A percentile compares a stretch with the other conserved stretches of the same genome.
These are phyloP conservation scores for Rhizomucor miehei DNA, from an alignment of 371 early-diverging fungal genomes.

Conservation along the genomic window DNA sequence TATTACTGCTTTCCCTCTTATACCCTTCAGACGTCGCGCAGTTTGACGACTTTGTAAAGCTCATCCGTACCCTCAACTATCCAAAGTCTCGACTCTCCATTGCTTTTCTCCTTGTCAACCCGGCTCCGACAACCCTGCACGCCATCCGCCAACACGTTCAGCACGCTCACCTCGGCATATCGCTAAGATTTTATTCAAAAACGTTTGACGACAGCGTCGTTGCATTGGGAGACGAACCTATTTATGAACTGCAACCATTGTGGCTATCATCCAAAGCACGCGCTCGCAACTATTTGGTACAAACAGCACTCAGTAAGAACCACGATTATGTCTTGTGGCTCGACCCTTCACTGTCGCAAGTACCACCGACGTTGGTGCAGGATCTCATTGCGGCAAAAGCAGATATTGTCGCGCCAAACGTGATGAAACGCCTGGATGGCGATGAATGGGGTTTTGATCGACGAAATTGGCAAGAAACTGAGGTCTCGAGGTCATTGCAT, in stretches of 20 bases:
- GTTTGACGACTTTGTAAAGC: constrained; percentile 9
- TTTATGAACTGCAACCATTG: constrained; percentile 40
- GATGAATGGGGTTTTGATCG: constrained; percentile 38
- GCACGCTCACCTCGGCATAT: constrained; percentile 12
- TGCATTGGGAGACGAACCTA: constrained; percentile 21
- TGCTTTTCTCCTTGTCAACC: constrained; percentile 15
- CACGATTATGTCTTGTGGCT: constrained; percentile 57
- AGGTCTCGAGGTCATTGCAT: constrained; percentile 36
- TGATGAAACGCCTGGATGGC: constrained; percentile 20
- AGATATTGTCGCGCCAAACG: constrained; percentile 58
- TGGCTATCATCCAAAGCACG: constrained; percentile 48
- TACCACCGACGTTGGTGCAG: constrained; percentile 39
- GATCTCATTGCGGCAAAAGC: constrained; percentile 46
- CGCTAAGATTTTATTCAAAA: constrained; percentile 25
- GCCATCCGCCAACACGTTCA: constrained; percentile 14
- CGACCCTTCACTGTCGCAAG: constrained; percentile 47
- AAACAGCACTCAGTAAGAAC: constrained; percentile 41
- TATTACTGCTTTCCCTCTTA: neutral
- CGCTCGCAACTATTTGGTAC: constrained; percentile 50
- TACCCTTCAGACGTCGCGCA: constrained; percentile 7
- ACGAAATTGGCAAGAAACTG: constrained; percentile 56
- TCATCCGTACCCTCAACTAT: constrained; percentile 3
- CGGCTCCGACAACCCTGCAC: constrained; percentile 13
- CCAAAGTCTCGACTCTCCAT: constrained; percentile 8
- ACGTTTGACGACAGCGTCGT: constrained; percentile 19